Evolutionary conservation across 306 rosid species (phyloP).

Genomic region (Begonia peltatifolia): DNA sequence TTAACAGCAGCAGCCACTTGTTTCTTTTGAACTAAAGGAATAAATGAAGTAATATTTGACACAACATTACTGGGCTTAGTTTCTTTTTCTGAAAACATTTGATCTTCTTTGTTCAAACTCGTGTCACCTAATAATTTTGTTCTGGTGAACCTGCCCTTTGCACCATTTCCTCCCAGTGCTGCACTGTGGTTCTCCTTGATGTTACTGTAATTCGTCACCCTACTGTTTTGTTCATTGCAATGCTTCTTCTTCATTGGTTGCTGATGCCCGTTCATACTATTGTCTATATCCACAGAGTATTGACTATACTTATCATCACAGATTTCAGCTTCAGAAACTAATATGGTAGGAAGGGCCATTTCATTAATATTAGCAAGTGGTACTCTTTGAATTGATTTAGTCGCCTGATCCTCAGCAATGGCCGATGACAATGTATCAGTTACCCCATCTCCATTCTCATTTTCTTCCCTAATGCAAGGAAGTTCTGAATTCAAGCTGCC

Average conservation of each 20-base stretch:
- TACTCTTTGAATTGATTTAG: slow-evolving; percentile 27
- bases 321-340: slow-evolving; percentile 33
- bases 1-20: slow-evolving; percentile 61
- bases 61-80: slow-evolving; percentile 45
- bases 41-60: slow-evolving; percentile 64
- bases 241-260: slow-evolving; percentile 24
- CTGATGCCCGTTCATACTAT: slow-evolving; percentile 31
- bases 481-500: slow-evolving; percentile 57
- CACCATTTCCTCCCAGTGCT: slow-evolving; percentile 33
- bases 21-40: slow-evolving; percentile 89
- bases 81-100: slow-evolving; percentile 28
- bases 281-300: slow-evolving; percentile 38
- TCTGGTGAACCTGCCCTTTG: slow-evolving; percentile 35
- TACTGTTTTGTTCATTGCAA: slow-evolving; percentile 25
- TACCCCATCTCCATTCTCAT: slow-evolving; percentile 57
- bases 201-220: slow-evolving; percentile 28
- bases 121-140: slow-evolving; percentile 46
- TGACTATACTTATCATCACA: slow-evolving; percentile 26
- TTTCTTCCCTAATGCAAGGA: slow-evolving; percentile 80
- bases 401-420: slow-evolving; percentile 17
- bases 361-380: slow-evolving; percentile 48
- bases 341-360: slow-evolving; percentile 22
- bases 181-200: slow-evolving; percentile 35
- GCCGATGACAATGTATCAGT: slow-evolving; percentile 27
- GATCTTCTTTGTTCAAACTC: slow-evolving; percentile 28